A percentile compares a stretch with the other conserved stretches of the same genome.
phyloP scores from a whole-genome alignment of 805 yeast species.

The Metschnikowia cerradonensis region DNA sequence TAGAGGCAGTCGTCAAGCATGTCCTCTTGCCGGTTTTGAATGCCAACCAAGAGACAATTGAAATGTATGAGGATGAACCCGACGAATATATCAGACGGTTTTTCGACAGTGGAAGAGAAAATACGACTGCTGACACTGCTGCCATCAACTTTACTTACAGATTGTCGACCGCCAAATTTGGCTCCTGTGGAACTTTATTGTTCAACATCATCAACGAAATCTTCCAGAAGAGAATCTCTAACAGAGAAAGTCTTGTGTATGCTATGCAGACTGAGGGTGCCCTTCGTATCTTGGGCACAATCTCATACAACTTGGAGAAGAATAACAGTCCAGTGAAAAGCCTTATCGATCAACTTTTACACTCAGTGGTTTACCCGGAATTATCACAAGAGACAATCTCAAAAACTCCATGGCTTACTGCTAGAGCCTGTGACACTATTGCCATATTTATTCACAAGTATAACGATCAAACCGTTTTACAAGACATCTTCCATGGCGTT shows the following conservation, averaged over 20 bases:
- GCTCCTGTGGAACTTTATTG: constrained; percentile 32
- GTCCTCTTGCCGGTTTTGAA: constrained; percentile 39
- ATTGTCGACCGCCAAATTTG: constrained; percentile 35
- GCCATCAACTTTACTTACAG: constrained; percentile 44
- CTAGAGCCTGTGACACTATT: constrained; percentile 44
- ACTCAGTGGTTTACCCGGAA: constrained; percentile 39
- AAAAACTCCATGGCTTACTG: constrained; percentile 39
- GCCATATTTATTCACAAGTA: constrained; percentile 37
- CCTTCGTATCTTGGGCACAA: constrained; percentile 37
- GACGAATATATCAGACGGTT: constrained; percentile 43
- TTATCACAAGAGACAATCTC: constrained; percentile 27
- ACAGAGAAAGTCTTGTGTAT: constrained; percentile 23
- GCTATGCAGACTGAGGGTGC: constrained; percentile 43
- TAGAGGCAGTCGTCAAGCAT: constrained; percentile 39
- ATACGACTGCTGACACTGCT: constrained; percentile 47
- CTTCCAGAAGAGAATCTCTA: constrained; percentile 30
- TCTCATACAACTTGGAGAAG: constrained; percentile 35
- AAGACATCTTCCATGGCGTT: constrained; percentile 40
- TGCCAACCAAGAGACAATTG: constrained; percentile 37
- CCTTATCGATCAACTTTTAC: constrained; percentile 37
- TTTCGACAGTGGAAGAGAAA: constrained; percentile 45
- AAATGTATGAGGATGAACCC: constrained; percentile 43
- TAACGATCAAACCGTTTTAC: constrained; percentile 31
- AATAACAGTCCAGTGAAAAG: constrained; percentile 35
- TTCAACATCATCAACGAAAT: constrained; percentile 32